Percentiles rank a stretch among this genome's conserved stretches.
phyloP scores from a whole-genome alignment of 2,329 filamentous ascomycete genomes.

The Graphilbum fragrans region DNA sequence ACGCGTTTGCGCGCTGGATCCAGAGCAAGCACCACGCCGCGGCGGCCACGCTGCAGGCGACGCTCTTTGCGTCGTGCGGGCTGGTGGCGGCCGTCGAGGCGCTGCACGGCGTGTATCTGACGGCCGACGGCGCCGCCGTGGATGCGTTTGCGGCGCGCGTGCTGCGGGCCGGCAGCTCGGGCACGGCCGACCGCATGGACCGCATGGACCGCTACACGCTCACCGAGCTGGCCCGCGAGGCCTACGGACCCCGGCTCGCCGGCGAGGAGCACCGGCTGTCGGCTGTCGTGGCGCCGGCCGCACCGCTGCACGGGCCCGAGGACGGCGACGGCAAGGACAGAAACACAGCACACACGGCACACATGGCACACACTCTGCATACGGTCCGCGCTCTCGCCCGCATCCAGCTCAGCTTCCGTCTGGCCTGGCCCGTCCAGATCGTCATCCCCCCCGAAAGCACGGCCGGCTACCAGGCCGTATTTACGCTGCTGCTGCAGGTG shows the following conservation, averaged over 20 bases:
- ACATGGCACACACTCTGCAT: constrained; percentile 32
- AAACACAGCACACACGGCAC: constrained; percentile 12
- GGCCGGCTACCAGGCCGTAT: constrained; percentile 56
- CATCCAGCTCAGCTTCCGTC: constrained; percentile 55
- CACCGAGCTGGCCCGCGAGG: constrained; percentile 64
- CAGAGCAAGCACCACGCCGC: constrained; percentile 60
- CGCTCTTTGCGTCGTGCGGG: constrained; percentile 57
- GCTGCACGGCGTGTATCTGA: constrained; percentile 63
- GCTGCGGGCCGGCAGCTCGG: constrained; percentile 45
- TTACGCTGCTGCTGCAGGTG: constrained; percentile 66
- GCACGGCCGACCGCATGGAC: constrained; percentile 5
- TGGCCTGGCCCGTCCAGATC: constrained; percentile 58
- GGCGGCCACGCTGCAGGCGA: constrained; percentile 50
- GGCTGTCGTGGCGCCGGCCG: background rate
- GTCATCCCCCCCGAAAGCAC: constrained; percentile 58
- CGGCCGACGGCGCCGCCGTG: constrained; percentile 58
- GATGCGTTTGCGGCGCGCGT: constrained; percentile 54
- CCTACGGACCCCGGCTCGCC: constrained; percentile 45
- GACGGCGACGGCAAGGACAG: background rate
- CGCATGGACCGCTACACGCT: constrained; percentile 61
- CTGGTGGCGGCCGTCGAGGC: constrained; percentile 53
- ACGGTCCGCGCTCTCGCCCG: constrained; percentile 51
- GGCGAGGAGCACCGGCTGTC: constrained; percentile 22
- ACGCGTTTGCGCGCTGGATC: constrained; percentile 65
- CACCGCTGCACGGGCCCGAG: background rate